Conservation (phyloP, 208 protist genomes). For the Paratrypanosoma confusum region DNA sequence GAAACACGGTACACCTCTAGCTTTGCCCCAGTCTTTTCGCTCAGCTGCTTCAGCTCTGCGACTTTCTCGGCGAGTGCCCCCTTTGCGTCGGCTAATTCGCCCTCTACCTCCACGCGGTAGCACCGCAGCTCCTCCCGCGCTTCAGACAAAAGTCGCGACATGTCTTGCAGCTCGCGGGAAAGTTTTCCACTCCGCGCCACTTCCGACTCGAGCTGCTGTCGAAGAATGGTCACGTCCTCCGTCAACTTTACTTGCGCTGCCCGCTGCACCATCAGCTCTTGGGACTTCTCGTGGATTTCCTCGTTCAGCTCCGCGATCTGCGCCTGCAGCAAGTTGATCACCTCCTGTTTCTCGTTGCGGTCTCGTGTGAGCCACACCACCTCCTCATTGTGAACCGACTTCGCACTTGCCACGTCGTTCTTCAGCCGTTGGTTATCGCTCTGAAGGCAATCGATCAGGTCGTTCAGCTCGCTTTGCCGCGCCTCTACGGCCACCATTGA, state of each 20-base stretch:
- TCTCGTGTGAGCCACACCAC: constrained; percentile 20
- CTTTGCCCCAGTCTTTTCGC: constrained; percentile 20
- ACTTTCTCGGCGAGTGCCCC: constrained; percentile 20
- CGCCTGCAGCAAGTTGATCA: too few species aligned
- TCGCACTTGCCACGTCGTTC: too few species aligned
- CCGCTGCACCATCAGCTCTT: constrained; percentile 16
- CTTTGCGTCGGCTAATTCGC: constrained; percentile 21
- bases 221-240: background rate
- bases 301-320: constrained; percentile 35
- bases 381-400: constrained; percentile 14
- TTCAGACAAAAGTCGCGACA: constrained; percentile 15
- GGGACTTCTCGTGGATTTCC: constrained; percentile 17
- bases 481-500: constrained; percentile 35
- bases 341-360: constrained; percentile 16
- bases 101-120: constrained; percentile 23
- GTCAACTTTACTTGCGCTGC: background rate
- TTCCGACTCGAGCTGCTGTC: background rate
- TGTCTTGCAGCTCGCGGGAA: constrained; percentile 19
- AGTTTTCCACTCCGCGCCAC: constrained; percentile 13
- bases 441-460: constrained; percentile 14
- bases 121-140: constrained; percentile 33
- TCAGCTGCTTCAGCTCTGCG: constrained; percentile 20
- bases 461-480: constrained; percentile 20
- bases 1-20: constrained; percentile 33
- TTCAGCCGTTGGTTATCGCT: constrained; percentile 9